Conservation (phyloP, 2,329 filamentous ascomycete genomes). For the Xylaria digitata region DNA sequence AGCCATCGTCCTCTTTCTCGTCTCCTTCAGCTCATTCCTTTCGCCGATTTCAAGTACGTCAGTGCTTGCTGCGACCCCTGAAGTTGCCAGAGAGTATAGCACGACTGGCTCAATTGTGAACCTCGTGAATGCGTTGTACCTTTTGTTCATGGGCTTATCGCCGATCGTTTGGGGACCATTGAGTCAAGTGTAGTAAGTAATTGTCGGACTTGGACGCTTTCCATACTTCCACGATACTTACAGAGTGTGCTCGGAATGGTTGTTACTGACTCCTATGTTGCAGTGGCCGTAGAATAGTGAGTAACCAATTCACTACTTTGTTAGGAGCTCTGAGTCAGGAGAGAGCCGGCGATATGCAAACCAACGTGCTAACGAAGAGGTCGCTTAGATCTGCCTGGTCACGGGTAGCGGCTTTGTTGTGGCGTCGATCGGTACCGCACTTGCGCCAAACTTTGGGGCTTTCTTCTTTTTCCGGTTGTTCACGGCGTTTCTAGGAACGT, state of each 20-base stretch:
- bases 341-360: not conserved
- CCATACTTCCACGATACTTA: not conserved
- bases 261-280: slow-evolving; percentile 1
- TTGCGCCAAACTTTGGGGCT: slow-evolving; percentile 75
- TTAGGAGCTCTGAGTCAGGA: not conserved
- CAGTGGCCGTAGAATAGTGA: slow-evolving; percentile 64
- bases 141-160: slow-evolving; percentile 77
- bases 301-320: slow-evolving; percentile 42
- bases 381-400: slow-evolving; percentile 63
- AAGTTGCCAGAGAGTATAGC: slow-evolving; percentile 73
- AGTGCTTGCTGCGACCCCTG: slow-evolving; percentile 77
- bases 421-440: slow-evolving; percentile 77
- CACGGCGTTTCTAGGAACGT: slow-evolving; percentile 79
- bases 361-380: slow-evolving; percentile 16
- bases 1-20: slow-evolving; percentile 71
- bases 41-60: slow-evolving; percentile 80
- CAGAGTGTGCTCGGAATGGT: not conserved
- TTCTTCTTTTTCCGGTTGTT: slow-evolving; percentile 81
- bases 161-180: slow-evolving; percentile 79
- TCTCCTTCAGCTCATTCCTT: slow-evolving; percentile 81
- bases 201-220: not conserved
- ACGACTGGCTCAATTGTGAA: slow-evolving; percentile 78
- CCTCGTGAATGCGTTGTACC: slow-evolving; percentile 76
- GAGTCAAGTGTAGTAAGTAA: slow-evolving; percentile 66
- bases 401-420: slow-evolving; percentile 73